Base-by-base conservation (phyloP, 306 rosid species). In the Vicia faba region DNA sequence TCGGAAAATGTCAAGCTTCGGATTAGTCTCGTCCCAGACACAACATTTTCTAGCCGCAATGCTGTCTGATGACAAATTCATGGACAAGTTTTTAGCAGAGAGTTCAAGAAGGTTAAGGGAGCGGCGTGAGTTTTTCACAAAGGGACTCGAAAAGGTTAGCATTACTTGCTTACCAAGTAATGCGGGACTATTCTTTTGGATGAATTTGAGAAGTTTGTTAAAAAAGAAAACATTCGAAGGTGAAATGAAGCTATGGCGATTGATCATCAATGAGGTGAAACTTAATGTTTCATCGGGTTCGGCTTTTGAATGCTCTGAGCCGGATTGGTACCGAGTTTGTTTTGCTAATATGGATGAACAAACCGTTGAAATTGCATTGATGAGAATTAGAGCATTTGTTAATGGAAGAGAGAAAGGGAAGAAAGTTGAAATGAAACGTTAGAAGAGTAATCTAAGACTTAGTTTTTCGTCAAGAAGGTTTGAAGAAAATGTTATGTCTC, bases 291-390 rank as follows among this genome's bases (percentile, higher is more conserved):
- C 97, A 0, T 97, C 98, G 0, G 98, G 98, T 0, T 88, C 96
- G 1, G 78, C 96, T 3, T 93, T 88, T 64, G 64, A 75, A 0
- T 91, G 96, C 61, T 55, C 71, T 0, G 98, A 93, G 63, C 96
- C 97, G 0, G 98, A 97, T 25, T 93, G 98, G 98, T 93, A 65
- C 41, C 71, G 98, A 78, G 98, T 89, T 46, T 93, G 98, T 64
- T 89, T 93, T 16, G 97, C 97, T 0, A 93, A 93, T 69, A 88
- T 90, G 95, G 97, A 93, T 46, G 79, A 88, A 7, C 79, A 83
- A 2, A 93, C 91, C 0, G 83, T 93, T 8, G 78, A 82, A 0
- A 55, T 89, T 26, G 96, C 98, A 5, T 77, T 93, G 6, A 23
- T 62, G 10, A 84, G 98, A 54, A 88, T 93, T 15, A 48, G 83